Percentiles rank a stretch among this genome's conserved stretches.
These are phyloP conservation scores for Chrysanthemum lavandulifolium DNA, from an alignment of 129 eudicot genomes.

Conservation along the genomic window DNA sequence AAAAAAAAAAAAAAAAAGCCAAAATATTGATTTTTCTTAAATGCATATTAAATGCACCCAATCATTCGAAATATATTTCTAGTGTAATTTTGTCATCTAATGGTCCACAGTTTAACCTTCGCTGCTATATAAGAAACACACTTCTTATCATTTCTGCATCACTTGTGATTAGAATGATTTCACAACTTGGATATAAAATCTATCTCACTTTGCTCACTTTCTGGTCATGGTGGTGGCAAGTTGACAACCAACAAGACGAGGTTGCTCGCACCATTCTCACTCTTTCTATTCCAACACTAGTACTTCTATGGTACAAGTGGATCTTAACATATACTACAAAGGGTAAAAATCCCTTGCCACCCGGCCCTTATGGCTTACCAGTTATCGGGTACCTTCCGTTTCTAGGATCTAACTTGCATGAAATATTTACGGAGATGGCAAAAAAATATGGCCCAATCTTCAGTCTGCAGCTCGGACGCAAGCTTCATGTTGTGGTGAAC, in stretches of 20 bases:
- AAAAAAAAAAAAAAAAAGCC: too few species aligned
- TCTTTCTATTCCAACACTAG: neutral
- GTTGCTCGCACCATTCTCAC: conserved; percentile 11
- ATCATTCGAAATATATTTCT: too few species aligned
- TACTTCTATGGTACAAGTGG: conserved; percentile 7
- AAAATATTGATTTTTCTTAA: too few species aligned
- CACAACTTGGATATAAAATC: neutral
- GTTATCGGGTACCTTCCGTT: conserved; percentile 35
- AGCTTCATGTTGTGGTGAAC: conserved; percentile 31
- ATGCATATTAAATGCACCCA: too few species aligned
- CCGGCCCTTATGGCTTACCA: conserved; percentile 40
- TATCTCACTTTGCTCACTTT: neutral
- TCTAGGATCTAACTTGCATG: conserved; percentile 27
- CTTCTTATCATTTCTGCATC: neutral
- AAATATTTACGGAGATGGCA: conserved; percentile 18
- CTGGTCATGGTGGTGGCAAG: conserved; percentile 35
- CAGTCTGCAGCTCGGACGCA: conserved; percentile 31
- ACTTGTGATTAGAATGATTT: conserved; percentile 6
- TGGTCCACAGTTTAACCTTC: neutral
- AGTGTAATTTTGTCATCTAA: too few species aligned
- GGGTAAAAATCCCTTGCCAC: conserved; percentile 13
- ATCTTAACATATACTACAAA: neutral
- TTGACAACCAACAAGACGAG: neutral
- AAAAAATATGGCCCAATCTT: conserved; percentile 30
- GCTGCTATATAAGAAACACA: neutral